Percentiles rank a stretch among this genome's conserved stretches.
These are phyloP conservation scores for Lentinus brumalis DNA, from an alignment of 768 basidiomycete genomes.

Conservation along the genomic window DNA sequence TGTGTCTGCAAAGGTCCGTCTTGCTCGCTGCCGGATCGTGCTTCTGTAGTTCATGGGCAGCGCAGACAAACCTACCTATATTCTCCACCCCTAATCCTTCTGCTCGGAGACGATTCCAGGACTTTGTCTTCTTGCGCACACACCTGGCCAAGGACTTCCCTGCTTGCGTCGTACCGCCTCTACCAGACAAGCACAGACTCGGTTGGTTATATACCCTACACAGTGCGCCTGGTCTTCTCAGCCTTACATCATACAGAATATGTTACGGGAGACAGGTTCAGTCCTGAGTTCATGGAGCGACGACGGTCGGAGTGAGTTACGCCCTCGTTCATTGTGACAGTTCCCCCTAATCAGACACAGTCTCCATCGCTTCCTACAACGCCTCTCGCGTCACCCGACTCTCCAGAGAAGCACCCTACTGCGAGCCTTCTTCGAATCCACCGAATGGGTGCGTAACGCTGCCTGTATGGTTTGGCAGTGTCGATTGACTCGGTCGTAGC, in stretches of 20 bases:
- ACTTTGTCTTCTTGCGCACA: slow-evolving; percentile 92
- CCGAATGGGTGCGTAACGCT: slow-evolving; percentile 85
- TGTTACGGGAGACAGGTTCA: slow-evolving; percentile 96
- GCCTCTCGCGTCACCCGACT: slow-evolving; percentile 91
- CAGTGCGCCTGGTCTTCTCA: background rate
- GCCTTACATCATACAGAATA: slow-evolving; percentile 62
- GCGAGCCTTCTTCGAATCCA: slow-evolving; percentile 94
- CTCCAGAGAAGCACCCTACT: slow-evolving; percentile 88
- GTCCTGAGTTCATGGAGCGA: slow-evolving; percentile 95
- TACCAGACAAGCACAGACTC: slow-evolving; percentile 95
- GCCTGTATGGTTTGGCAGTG: background rate
- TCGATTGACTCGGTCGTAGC: slow-evolving; percentile 46
- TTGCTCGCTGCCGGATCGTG: slow-evolving; percentile 9
- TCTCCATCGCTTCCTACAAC: slow-evolving; percentile 88
- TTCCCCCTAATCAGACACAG: slow-evolving; percentile 42
- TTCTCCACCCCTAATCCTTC: slow-evolving; percentile 77
- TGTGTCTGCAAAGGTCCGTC: slow-evolving; percentile 79
- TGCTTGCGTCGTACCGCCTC: slow-evolving; percentile 95
- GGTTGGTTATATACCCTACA: slow-evolving; percentile 52
- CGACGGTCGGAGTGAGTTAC: slow-evolving; percentile 77
- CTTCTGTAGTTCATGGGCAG: background rate
- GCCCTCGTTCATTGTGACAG: slow-evolving; percentile 4
- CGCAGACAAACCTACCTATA: slow-evolving; percentile 86
- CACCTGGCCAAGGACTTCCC: slow-evolving; percentile 91
- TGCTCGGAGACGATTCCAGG: slow-evolving; percentile 89